A percentile compares a stretch with the other conserved stretches of the same genome.
phyloP scores from a whole-genome alignment of 108 stramenopile species.

The Asterionellopsis glacialis region DNA sequence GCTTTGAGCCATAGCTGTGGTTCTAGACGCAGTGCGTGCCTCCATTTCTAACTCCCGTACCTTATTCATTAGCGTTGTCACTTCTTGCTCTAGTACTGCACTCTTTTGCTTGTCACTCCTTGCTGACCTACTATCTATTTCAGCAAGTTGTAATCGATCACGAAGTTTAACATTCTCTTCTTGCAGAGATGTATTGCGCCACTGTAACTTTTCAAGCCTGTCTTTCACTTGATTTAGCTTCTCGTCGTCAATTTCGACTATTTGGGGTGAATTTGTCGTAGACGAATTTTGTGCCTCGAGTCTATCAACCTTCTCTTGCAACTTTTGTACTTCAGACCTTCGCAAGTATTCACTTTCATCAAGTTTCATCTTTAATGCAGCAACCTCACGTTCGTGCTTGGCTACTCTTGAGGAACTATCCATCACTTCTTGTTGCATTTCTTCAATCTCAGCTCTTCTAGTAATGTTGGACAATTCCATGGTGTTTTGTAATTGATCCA shows the following conservation, averaged over 20 bases:
- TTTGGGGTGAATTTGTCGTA: not conserved
- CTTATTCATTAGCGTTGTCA: conserved; percentile 37
- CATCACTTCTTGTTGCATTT: conserved; percentile 78
- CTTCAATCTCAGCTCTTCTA: conserved; percentile 81
- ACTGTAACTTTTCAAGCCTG: conserved; percentile 59
- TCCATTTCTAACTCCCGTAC: conserved; percentile 48
- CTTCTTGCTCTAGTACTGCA: conserved; percentile 59
- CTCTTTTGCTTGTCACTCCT: conserved; percentile 55
- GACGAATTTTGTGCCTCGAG: conserved; percentile 10
- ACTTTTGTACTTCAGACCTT: conserved; percentile 54
- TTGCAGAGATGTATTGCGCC: conserved; percentile 44
- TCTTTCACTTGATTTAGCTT: conserved; percentile 61
- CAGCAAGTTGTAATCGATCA: conserved; percentile 32
- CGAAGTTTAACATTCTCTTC: conserved; percentile 71
- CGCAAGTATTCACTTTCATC: conserved; percentile 64
- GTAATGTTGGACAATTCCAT: conserved; percentile 60
- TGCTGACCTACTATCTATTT: conserved; percentile 22
- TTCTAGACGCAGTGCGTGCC: not conserved
- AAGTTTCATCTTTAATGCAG: conserved; percentile 54
- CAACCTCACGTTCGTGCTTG: conserved; percentile 64
- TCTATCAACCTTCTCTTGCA: conserved; percentile 43
- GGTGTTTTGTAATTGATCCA: conserved; percentile 79
- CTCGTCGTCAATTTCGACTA: conserved; percentile 33
- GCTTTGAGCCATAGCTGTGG: not conserved
- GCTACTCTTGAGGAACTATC: conserved; percentile 43